Conservation (phyloP, 2,329 filamentous ascomycete genomes). For the Thielaviopsis populi region DNA sequence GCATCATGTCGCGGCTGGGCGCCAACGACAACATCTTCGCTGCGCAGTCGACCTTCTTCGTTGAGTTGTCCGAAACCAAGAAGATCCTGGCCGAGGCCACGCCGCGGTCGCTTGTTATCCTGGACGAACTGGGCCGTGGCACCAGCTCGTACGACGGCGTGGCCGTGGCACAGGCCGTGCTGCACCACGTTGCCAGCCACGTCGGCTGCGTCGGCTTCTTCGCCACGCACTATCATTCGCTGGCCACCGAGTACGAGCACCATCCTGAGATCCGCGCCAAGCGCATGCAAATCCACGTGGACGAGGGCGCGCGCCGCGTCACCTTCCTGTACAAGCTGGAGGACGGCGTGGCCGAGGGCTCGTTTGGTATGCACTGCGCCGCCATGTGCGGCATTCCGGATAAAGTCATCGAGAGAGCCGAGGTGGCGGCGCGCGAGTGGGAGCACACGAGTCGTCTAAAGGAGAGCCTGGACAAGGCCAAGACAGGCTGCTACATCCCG, state of each 20-base stretch:
- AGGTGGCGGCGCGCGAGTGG: constrained; percentile 80
- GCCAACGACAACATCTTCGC: constrained; percentile 99
- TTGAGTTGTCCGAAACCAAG: constrained; percentile 92
- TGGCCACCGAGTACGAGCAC: constrained; percentile 75
- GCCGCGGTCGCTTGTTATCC: constrained; percentile 82
- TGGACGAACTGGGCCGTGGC: constrained; percentile 89
- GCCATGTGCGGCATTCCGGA: constrained; percentile 90
- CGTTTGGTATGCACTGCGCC: constrained; percentile 97
- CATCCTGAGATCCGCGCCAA: constrained; percentile 79
- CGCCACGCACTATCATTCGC: constrained; percentile 90
- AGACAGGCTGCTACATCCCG: constrained; percentile 65
- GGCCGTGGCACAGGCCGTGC: constrained; percentile 85
- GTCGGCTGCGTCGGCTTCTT: constrained; percentile 94
- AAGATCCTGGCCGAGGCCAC: constrained; percentile 94
- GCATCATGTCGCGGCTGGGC: constrained; percentile 95
- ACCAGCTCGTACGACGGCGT: constrained; percentile 94
- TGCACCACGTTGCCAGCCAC: constrained; percentile 90
- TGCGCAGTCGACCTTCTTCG: constrained; percentile 94
- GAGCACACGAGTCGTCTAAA: constrained; percentile 86
- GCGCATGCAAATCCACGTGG: constrained; percentile 90
- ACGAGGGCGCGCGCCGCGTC: constrained; percentile 69
- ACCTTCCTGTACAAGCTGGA: constrained; percentile 94
- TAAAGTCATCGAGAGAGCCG: constrained; percentile 71
- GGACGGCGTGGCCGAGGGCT: constrained; percentile 84
- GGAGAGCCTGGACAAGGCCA: constrained; percentile 71